Percentiles rank a stretch among this genome's conserved stretches.
Conservation (phyloP, 306 rosid genomes). For the Cucurbita argyrosperma region DNA sequence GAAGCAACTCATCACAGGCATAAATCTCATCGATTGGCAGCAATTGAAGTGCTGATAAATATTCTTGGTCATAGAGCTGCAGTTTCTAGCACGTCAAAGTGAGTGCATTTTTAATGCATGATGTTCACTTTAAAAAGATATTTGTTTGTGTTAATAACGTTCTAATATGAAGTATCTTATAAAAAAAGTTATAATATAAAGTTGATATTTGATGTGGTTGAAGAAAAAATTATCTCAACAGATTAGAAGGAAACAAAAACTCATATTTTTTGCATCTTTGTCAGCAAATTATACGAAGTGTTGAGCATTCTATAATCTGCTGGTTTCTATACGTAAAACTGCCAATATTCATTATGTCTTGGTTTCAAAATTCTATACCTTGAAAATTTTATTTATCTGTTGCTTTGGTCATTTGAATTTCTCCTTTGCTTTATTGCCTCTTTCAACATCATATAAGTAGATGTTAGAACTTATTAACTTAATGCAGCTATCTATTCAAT, state of each 20-base stretch:
- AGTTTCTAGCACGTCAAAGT: slow-evolving; percentile 73
- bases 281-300: not conserved
- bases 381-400: not conserved
- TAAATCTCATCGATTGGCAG: slow-evolving; percentile 67
- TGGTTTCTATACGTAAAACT: not conserved
- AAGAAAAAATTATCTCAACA: not conserved
- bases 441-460: not conserved
- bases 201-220: not conserved
- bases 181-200: not conserved
- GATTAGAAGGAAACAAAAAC: not conserved
- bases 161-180: not conserved
- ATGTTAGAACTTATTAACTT: not conserved
- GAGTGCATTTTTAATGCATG: slow-evolving; percentile 13
- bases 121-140: not conserved
- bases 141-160: not conserved
- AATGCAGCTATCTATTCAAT: slow-evolving; percentile 78
- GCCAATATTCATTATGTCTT: slow-evolving; percentile 1
- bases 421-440: not conserved
- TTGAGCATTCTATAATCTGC: not conserved
- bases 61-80: slow-evolving; percentile 62
- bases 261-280: not conserved
- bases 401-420: not conserved
- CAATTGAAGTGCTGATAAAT: slow-evolving; percentile 63
- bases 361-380: not conserved
- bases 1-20: slow-evolving; percentile 82